phyloP scores from a whole-genome alignment of 2,329 filamentous ascomycete species.

The Trichoderma sp. region DNA sequence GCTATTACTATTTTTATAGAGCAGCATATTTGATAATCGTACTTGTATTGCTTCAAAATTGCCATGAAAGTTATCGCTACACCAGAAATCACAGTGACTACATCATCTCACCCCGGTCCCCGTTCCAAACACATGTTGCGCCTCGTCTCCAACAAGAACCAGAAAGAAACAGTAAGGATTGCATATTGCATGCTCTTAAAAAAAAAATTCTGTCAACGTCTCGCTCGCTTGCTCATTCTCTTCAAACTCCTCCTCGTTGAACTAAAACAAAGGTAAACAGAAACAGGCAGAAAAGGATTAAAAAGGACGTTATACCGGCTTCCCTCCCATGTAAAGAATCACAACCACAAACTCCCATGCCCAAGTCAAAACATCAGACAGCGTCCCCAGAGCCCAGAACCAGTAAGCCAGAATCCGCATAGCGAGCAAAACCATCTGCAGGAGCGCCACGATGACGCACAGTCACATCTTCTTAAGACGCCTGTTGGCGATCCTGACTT shows the following conservation, averaged over 20 bases:
- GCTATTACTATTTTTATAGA: background rate
- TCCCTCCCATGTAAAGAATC: conserved; percentile 30
- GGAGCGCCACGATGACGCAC: conserved; percentile 30
- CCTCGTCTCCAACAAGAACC: background rate
- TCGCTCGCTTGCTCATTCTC: conserved; percentile 12
- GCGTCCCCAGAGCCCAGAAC: conserved; percentile 34
- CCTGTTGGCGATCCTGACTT: conserved; percentile 74
- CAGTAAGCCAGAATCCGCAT: conserved; percentile 38
- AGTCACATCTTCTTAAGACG: conserved; percentile 66
- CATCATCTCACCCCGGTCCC: background rate
- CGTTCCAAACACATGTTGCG: background rate
- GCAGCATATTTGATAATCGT: background rate
- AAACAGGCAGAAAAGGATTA: conserved; percentile 4
- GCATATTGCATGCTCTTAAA: background rate
- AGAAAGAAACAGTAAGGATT: background rate
- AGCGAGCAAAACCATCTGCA: conserved; percentile 35
- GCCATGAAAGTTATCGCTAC: background rate
- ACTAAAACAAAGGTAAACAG: background rate
- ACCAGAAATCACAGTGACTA: conserved; percentile 6
- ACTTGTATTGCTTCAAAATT: background rate
- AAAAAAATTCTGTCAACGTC: background rate
- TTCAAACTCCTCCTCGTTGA: background rate
- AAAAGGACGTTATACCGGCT: conserved; percentile 4
- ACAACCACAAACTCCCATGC: conserved; percentile 34
- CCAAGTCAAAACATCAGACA: conserved; percentile 35